Conservation (phyloP, 2,329 filamentous ascomycete species). For the Trichoderma sp. region DNA sequence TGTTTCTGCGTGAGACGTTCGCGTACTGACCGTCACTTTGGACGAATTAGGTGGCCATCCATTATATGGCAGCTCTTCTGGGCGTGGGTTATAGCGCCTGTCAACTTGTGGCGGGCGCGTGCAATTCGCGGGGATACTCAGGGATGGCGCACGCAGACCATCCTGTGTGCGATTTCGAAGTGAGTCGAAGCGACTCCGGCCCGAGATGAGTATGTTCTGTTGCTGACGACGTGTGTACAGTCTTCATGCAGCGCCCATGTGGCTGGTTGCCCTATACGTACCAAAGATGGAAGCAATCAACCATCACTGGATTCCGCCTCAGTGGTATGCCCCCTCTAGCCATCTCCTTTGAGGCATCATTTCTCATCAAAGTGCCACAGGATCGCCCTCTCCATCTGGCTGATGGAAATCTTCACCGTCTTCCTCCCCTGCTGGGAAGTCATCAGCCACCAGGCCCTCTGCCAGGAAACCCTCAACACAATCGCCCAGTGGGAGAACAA, state of each 20-base stretch:
- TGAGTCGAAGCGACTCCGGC: slow-evolving; percentile 33
- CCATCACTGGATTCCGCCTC: slow-evolving; percentile 56
- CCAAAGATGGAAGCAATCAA: slow-evolving; percentile 55
- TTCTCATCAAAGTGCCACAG: slow-evolving; percentile 29
- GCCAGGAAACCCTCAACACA: slow-evolving; percentile 48
- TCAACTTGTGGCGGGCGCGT: slow-evolving; percentile 61
- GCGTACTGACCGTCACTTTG: not conserved
- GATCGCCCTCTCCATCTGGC: slow-evolving; percentile 56
- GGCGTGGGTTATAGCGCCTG: slow-evolving; percentile 62
- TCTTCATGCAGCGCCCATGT: slow-evolving; percentile 65
- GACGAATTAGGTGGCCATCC: slow-evolving; percentile 53
- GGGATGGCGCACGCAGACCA: slow-evolving; percentile 65
- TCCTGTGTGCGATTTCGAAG: slow-evolving; percentile 50
- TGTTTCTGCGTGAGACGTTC: not conserved
- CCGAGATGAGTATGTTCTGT: not conserved
- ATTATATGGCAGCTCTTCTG: slow-evolving; percentile 64
- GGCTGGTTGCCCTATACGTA: slow-evolving; percentile 60
- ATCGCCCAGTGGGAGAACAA: slow-evolving; percentile 50
- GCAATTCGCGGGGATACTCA: slow-evolving; percentile 62
- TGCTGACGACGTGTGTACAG: slow-evolving; percentile 39
- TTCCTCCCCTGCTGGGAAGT: slow-evolving; percentile 64
- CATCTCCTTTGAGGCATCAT: not conserved
- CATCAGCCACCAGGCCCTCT: slow-evolving; percentile 45
- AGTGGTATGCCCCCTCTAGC: slow-evolving; percentile 57
- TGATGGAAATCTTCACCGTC: slow-evolving; percentile 63